These are phyloP conservation scores for Aristolochia contorta DNA, from an alignment of 164 flowering plant species.

Conservation along the genomic window DNA sequence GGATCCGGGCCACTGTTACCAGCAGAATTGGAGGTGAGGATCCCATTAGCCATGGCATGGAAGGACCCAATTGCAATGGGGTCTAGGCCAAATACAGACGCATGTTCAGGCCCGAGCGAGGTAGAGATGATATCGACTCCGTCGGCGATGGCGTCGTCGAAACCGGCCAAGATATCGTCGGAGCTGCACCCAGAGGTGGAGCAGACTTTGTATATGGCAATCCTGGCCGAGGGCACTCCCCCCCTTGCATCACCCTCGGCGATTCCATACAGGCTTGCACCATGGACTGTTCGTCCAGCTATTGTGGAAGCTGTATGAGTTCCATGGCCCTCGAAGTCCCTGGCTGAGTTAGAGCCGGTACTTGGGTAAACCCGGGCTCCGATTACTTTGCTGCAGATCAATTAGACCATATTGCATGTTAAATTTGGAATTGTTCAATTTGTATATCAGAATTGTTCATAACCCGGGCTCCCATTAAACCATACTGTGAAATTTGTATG, in stretches of 20 bases:
- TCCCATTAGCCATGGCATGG: constrained; percentile 10
- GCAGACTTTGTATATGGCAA: constrained; percentile 6
- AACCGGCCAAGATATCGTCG: not conserved
- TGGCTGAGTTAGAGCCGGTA: not conserved
- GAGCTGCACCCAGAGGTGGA: not conserved
- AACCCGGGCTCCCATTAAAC: too few relatives aligned
- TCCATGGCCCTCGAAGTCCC: not conserved
- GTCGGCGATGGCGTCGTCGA: constrained; percentile 5
- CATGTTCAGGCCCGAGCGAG: not conserved
- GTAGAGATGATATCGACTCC: constrained; percentile 2
- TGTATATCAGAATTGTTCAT: too few relatives aligned
- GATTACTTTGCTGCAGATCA: not conserved
- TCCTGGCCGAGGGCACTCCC: constrained; percentile 4
- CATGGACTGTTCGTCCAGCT: not conserved
- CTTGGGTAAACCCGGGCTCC: constrained; percentile 6
- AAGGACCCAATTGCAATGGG: constrained; percentile 5
- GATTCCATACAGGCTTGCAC: not conserved
- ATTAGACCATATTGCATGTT: too few relatives aligned
- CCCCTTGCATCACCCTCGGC: constrained; percentile 2
- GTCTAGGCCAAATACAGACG: not conserved
- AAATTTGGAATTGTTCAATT: too few relatives aligned
- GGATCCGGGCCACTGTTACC: constrained; percentile 1
- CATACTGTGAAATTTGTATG: too few relatives aligned
- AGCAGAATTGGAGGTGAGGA: constrained; percentile 1
- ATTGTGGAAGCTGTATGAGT: constrained; percentile 2